Evolutionary conservation across 2,329 filamentous ascomycete genomes (phyloP).

Genomic region (Fusarium longipes): DNA sequence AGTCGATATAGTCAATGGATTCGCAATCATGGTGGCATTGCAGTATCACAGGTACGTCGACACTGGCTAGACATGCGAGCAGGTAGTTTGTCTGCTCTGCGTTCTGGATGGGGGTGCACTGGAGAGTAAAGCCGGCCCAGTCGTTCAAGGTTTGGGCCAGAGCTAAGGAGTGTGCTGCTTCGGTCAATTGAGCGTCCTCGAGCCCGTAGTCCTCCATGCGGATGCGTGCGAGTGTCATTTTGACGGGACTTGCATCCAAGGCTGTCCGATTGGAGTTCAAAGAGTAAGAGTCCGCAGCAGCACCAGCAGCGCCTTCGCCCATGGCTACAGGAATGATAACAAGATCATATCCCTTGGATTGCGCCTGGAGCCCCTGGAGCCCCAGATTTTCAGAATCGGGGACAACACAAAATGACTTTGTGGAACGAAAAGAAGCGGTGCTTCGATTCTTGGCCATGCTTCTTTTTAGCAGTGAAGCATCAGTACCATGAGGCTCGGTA

Average conservation of each 20-base stretch:
- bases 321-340: background rate
- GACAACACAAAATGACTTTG: background rate
- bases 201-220: background rate
- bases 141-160: background rate
- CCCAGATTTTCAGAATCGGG: background rate
- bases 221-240: background rate
- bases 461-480: background rate
- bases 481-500: background rate
- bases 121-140: background rate
- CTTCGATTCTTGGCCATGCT: background rate
- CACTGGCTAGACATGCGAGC: background rate
- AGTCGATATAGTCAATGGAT: conserved; percentile 19
- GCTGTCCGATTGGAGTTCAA: background rate
- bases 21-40: conserved; percentile 30
- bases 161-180: background rate
- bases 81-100: conserved; percentile 18
- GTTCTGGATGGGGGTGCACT: conserved; percentile 1
- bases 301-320: background rate
- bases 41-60: conserved; percentile 25
- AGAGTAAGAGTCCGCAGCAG: background rate
- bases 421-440: conserved; percentile 3
- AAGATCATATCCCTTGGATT: background rate
- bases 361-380: background rate
- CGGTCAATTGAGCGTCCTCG: background rate
- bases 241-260: background rate